phyloP scores from a whole-genome alignment of 2,329 filamentous ascomycete species.

The Anisogramma anomala region DNA sequence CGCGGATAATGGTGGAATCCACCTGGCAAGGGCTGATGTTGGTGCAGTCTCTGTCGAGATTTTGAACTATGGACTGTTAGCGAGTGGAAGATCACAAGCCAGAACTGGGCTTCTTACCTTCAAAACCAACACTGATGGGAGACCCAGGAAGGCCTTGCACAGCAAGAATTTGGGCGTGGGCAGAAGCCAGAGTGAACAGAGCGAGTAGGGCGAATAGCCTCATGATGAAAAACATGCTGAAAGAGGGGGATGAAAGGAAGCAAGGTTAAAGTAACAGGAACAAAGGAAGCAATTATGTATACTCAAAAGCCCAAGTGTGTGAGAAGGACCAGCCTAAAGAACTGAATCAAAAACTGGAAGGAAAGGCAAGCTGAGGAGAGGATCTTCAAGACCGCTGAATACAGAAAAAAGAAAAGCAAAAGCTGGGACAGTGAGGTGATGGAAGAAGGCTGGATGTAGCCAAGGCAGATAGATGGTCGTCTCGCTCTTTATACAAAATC shows the following conservation, averaged over 20 bases:
- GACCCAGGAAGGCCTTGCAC: constrained; percentile 36
- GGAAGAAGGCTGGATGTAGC: constrained; percentile 5
- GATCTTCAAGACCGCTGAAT: constrained; percentile 14
- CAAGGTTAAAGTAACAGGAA: constrained; percentile 18
- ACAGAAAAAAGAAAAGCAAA: too few relatives aligned
- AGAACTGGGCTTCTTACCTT: constrained; percentile 25
- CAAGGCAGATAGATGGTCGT: constrained; percentile 4
- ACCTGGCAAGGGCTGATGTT: constrained; percentile 54
- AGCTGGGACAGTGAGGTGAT: constrained; percentile 3
- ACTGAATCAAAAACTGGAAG: constrained; percentile 13
- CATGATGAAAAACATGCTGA: constrained; percentile 29
- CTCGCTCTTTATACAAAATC: constrained; percentile 6
- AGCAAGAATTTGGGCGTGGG: constrained; percentile 35
- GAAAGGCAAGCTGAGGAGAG: constrained; percentile 4
- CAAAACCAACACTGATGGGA: constrained; percentile 37
- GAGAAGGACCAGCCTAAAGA: constrained; percentile 13
- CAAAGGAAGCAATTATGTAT: constrained; percentile 14
- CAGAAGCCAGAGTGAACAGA: constrained; percentile 26
- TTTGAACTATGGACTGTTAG: constrained; percentile 30
- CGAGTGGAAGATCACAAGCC: too few relatives aligned
- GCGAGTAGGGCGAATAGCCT: constrained; percentile 24
- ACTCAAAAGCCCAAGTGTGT: constrained; percentile 16
- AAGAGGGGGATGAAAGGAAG: constrained; percentile 20
- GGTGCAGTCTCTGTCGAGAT: constrained; percentile 51
- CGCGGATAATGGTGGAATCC: constrained; percentile 52